Base-by-base conservation (phyloP, 345 rosid genomes). In the Populus nigra region DNA sequence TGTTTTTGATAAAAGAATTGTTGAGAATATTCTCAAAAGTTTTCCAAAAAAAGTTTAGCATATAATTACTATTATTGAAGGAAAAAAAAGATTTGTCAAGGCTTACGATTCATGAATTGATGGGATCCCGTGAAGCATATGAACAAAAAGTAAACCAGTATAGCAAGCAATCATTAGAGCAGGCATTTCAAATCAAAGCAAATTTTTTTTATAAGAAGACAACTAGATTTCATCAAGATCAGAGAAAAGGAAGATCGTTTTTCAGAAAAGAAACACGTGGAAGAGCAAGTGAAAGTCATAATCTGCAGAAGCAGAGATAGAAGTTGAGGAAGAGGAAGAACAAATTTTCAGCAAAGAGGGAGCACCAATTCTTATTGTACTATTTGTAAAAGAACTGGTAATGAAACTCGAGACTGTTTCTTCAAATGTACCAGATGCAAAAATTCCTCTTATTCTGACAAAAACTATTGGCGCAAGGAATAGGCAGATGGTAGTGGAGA, bases 391-490 rank as follows among this genome's bases (percentile, higher is more conserved):
- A 49, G 7, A 16, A 1, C 2, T 49, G 2, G 22, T 16, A 6
- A 17, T 49, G 7, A 16, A 49, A 1, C 53, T 4, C 0, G 7
- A 49, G 22, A 50, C 0, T 50, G 8, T 17, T 50, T 5, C 0
- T 50, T 17, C 0, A 50, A 50, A 6, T 50, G 57, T 50, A 50
- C 57, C 1, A 50, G n/a, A 50, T 50, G n/a, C 2, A 17, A 17
- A 5, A 50, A 50, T 50, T 5, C 2, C 22, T 16, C 8, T 5
- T 2, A 50, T 5, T 18, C 57, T 5, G 3, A 16, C 0, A 17
- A 1, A 18, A 18, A 5, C 0, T 18, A 1, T 2, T 50, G 0
- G n/a, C 3, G 0, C 3, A 50, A 50, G 18, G n/a, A 50, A 0
- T 16, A 50, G 3, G 8, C 0, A 50, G 8, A 50, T 16, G 22